Base-by-base conservation (phyloP, 352 stramenopile genomes). In the Saprolegnia diclina region DNA sequence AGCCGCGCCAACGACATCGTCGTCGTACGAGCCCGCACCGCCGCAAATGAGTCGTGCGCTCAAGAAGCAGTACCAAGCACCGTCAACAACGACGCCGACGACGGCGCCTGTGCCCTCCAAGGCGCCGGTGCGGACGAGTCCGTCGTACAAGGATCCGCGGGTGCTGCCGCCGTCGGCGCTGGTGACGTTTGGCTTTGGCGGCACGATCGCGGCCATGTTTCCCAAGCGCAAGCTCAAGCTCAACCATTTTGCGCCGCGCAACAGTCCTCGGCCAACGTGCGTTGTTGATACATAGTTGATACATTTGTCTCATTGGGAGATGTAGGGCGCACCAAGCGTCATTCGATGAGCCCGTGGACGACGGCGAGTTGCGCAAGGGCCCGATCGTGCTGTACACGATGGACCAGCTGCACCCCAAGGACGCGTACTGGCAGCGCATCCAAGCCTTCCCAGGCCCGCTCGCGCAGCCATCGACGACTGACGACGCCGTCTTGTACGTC, bases 171-270 rank as follows among this genome's bases (percentile, higher is more conserved):
- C 85, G 16, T 92, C 83, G 9, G 93, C 85, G 55, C 71, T 95
- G 14, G 78, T 76, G 1, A 87, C 86, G 9, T 94, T 95, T 67
- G 88, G 88, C 29, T 95, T 95, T 76, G 88, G 88, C 73, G 88
- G 88, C 13, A 95, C 91, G 56, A 76, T 94, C n/a, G 87, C 89
- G 56, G 92, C 83, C 7, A 95, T 95, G 88, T 91, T 94, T 72
- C 88, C 88, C 0, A 92, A 91, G 71, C 79, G 84, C 59, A 94
- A 95, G 62, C 57, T 94, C 65, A 83, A 83, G 5, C 64, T 93
- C 24, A 92, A 89, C 61, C 82, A 80, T 57, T 76, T 78, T 19
- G 78, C 76, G 74, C 1, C 81, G 45, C 82, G 81, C 56, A 89
- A 84, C 74, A 94, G 84, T 44, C 84, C 84, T 44, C 82, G 82